Evolutionary conservation across 768 basidiomycete species (phyloP).

Genomic region (Vararia minispora): DNA sequence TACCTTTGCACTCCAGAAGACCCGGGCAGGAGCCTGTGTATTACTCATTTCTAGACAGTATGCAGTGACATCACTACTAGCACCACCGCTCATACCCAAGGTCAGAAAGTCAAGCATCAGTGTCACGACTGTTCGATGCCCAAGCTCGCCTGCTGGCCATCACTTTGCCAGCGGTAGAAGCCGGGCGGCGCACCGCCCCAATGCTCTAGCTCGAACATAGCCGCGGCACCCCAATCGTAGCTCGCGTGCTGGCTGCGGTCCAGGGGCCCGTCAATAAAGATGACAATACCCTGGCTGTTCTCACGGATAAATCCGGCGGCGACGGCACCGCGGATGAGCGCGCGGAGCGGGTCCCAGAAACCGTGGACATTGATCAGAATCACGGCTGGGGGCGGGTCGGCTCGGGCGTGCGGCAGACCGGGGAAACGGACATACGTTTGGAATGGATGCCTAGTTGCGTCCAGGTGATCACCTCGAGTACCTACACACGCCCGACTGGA

Average conservation of each 20-base stretch:
- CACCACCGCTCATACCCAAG: too few species aligned
- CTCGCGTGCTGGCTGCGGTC: conserved; percentile 37
- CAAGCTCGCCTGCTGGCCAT: not conserved
- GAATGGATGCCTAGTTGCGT: conserved; percentile 81
- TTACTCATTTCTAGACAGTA: too few species aligned
- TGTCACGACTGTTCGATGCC: too few species aligned
- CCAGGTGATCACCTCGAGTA: conserved; percentile 94
- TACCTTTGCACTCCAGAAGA: too few species aligned
- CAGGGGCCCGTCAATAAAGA: conserved; percentile 67
- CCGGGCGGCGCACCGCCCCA: conserved; percentile 29
- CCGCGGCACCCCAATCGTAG: conserved; percentile 74
- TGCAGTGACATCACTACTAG: too few species aligned
- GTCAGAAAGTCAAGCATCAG: too few species aligned
- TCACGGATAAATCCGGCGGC: conserved; percentile 65
- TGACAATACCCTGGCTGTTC: conserved; percentile 46
- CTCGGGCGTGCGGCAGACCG: not conserved
- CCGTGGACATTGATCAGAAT: conserved; percentile 76
- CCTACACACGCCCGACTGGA: conserved; percentile 35
- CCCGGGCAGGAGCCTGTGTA: too few species aligned
- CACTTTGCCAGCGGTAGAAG: not conserved
- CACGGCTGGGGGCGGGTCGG: conserved; percentile 41
- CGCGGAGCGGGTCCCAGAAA: conserved; percentile 77
- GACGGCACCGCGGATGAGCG: conserved; percentile 57
- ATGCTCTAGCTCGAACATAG: conserved; percentile 46
- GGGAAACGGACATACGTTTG: conserved; percentile 45